These are phyloP conservation scores for Dacryopinax primogenitus DNA, from an alignment of 768 basidiomycete genomes.

Conservation along the genomic window DNA sequence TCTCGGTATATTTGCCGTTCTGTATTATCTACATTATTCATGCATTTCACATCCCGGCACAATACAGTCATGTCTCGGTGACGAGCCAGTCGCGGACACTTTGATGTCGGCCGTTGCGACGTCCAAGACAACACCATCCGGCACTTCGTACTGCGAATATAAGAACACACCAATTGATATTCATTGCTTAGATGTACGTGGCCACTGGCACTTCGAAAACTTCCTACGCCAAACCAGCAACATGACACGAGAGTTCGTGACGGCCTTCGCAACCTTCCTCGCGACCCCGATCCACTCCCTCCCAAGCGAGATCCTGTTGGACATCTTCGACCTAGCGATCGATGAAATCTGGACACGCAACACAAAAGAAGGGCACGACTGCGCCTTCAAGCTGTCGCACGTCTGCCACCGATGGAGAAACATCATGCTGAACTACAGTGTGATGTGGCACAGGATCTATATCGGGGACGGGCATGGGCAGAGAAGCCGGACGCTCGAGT, in stretches of 20 bases:
- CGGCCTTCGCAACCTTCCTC: constrained; percentile 18
- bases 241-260: constrained; percentile 16
- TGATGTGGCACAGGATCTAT: neutral
- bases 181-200: too few species aligned
- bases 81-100: too few species aligned
- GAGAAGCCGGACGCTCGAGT: neutral
- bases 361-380: neutral
- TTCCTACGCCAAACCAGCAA: constrained; percentile 7
- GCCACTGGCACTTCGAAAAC: neutral
- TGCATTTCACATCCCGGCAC: neutral
- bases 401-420: neutral
- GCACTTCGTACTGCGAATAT: too few species aligned
- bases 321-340: neutral
- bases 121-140: too few species aligned
- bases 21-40: neutral
- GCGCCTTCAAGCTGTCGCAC: neutral
- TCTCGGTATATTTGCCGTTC: neutral
- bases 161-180: too few species aligned
- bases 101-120: too few species aligned
- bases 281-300: neutral
- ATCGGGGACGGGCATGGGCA: neutral
- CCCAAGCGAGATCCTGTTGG: neutral
- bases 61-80: neutral
- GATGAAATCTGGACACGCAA: neutral
- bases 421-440: neutral